Conservation (phyloP, 176 grass and related monocot genomes). For the Phoenix dactylifera region DNA sequence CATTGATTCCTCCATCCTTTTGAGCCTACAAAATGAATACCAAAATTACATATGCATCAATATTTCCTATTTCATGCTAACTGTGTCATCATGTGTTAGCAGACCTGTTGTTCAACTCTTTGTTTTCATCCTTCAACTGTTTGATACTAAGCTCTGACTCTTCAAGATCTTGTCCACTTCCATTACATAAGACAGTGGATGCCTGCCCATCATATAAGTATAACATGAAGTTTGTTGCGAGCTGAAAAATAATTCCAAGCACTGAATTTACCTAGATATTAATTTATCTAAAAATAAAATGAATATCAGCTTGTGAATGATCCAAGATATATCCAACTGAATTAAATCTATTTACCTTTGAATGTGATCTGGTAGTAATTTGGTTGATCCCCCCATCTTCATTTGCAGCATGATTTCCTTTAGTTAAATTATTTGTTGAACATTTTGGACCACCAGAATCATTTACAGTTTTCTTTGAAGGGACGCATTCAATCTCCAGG, state of each 20-base stretch:
- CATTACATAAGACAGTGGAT: constrained; percentile 19
- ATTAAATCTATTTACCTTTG: constrained; percentile 42
- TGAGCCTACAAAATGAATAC: constrained; percentile 44
- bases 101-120: constrained; percentile 63
- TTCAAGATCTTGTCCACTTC: constrained; percentile 10
- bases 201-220: constrained; percentile 31
- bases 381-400: constrained; percentile 24
- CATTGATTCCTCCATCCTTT: constrained; percentile 40
- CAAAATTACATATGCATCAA: constrained; percentile 18
- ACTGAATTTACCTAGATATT: no score
- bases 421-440: background rate
- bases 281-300: no score
- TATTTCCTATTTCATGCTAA: background rate
- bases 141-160: constrained; percentile 35
- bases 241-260: no score
- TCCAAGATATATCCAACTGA: no score
- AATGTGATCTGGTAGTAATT: constrained; percentile 26
- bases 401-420: constrained; percentile 16
- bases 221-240: no score
- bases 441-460: constrained; percentile 9
- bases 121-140: constrained; percentile 67
- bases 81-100: background rate
- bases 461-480: constrained; percentile 10
- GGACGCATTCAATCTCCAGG: constrained; percentile 26
- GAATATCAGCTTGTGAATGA: no score